Evolutionary conservation across 192 early-diverging fungal genomes (phyloP).

Genomic region (Backusella liffmaniae): DNA sequence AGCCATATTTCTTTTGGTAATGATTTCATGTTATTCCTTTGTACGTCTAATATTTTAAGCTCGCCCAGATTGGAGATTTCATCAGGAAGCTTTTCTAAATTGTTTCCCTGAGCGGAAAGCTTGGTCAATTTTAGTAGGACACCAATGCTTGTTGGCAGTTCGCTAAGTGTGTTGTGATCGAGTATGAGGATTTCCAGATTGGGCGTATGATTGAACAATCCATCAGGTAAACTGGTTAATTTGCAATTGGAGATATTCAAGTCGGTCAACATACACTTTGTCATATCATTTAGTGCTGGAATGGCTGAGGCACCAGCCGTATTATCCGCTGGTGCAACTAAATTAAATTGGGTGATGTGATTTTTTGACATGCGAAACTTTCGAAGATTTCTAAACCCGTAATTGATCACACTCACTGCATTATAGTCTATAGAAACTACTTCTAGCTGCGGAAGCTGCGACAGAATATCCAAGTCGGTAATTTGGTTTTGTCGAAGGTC

Average conservation of each 20-base stretch:
- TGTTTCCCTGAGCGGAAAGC: conserved; percentile 69
- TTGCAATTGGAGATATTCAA: conserved; percentile 67
- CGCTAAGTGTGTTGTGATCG: conserved; percentile 69
- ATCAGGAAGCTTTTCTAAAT: conserved; percentile 60
- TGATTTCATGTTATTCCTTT: conserved; percentile 71
- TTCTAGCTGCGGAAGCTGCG: conserved; percentile 56
- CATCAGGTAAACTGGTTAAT: conserved; percentile 59
- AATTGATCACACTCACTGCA: conserved; percentile 60
- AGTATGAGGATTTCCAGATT: conserved; percentile 57
- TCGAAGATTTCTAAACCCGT: conserved; percentile 51
- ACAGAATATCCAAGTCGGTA: conserved; percentile 59
- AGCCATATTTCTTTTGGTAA: conserved; percentile 78
- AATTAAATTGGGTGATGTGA: conserved; percentile 66
- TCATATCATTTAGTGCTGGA: background rate
- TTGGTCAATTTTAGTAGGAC: conserved; percentile 48
- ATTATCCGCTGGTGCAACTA: conserved; percentile 45
- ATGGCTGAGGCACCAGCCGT: background rate
- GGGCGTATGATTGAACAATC: conserved; percentile 55
- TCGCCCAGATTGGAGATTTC: conserved; percentile 65
- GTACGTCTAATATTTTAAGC: conserved; percentile 63
- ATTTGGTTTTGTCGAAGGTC: conserved; percentile 84
- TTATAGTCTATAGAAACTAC: conserved; percentile 72
- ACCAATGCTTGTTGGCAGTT: conserved; percentile 62
- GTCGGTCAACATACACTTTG: conserved; percentile 29
- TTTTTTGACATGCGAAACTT: conserved; percentile 63